Base-by-base conservation (phyloP, 177 flowering plant species). In the Vitis hybrid region DNA sequence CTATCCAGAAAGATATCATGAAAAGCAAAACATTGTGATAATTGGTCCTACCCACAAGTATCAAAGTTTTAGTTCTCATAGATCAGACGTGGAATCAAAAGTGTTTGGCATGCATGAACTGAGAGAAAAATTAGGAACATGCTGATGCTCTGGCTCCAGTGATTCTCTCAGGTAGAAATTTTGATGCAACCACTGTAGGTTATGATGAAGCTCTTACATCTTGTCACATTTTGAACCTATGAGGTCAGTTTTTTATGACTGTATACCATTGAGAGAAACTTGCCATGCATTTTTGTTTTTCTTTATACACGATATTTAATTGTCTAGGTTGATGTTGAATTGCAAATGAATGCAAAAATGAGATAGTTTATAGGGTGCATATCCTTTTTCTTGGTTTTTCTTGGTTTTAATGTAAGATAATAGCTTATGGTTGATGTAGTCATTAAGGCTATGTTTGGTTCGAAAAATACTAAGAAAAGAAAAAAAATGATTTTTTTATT, bases 1-100 rank as follows among this genome's bases (percentile, higher is more conserved):
- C 76, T 92, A 2, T 87, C 92, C 0, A 77, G 95, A 72, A 92
- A 90, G 80, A n/a, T 79, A 20, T 87, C 93, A 3, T 70, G 61
- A 67, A 26, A 26, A 62, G 55, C 76, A 60, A 75, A 82, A 70
- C 18, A 85, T 5, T 39, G 6, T 39, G 45, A 7, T 39, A 39
- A 39, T 39, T 39, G 45, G 45, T 39, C 8, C 7, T 39, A 39
- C 45, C 20, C 22, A 56, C 18, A 56, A 56, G 9, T 56, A 16
- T 9, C 3, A 18, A 9, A 16, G 20, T 56, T 56, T 11, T 16
- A 16, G 4, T 3, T 56, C 10, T 16, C 20, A 20, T 5, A 7
- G 20, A 12, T 33, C 39, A 48, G 18, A 26, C 29, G 29, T 26
- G 29, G 29, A 26, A 26, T 26, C 29, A 2, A 0, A 49, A 31